phyloP scores from a whole-genome alignment of 2,329 filamentous ascomycete genomes.

The Arthroderma uncinatum region DNA sequence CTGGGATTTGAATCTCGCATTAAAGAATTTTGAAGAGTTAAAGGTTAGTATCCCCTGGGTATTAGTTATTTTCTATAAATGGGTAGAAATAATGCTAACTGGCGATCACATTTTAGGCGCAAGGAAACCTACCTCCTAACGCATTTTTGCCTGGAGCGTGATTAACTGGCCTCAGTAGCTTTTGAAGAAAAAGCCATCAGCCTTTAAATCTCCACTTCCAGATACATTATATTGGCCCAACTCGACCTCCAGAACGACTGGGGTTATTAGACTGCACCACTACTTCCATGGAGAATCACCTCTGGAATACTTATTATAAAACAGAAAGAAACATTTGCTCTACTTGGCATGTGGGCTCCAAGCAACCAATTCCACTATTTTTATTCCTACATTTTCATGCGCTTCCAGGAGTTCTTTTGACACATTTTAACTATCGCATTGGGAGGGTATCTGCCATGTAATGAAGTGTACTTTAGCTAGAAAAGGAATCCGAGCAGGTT shows the following conservation, averaged over 20 bases:
- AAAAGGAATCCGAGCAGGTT: background rate
- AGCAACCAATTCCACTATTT: background rate
- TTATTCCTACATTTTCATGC: background rate
- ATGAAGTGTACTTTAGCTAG: slow-evolving; percentile 4
- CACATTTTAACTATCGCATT: background rate
- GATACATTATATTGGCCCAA: background rate
- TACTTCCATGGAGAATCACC: background rate
- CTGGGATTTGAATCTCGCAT: slow-evolving; percentile 69
- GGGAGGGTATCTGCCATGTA: background rate
- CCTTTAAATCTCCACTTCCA: background rate
- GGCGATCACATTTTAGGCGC: slow-evolving; percentile 8
- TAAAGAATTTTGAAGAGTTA: slow-evolving; percentile 62
- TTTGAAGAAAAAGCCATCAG: background rate
- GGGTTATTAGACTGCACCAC: background rate
- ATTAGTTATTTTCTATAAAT: background rate
- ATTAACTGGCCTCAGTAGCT: background rate
- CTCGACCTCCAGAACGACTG: background rate
- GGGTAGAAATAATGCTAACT: background rate
- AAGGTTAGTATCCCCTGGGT: slow-evolving; percentile 45
- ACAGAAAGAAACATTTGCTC: background rate
- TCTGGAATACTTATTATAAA: background rate
- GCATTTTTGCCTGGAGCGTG: slow-evolving; percentile 15
- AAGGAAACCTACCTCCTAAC: slow-evolving; percentile 15
- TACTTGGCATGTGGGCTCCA: background rate
- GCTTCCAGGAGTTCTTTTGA: background rate